Evolutionary conservation across 208 protist species (phyloP).

Genomic region (Sergeia podlipaevii): DNA sequence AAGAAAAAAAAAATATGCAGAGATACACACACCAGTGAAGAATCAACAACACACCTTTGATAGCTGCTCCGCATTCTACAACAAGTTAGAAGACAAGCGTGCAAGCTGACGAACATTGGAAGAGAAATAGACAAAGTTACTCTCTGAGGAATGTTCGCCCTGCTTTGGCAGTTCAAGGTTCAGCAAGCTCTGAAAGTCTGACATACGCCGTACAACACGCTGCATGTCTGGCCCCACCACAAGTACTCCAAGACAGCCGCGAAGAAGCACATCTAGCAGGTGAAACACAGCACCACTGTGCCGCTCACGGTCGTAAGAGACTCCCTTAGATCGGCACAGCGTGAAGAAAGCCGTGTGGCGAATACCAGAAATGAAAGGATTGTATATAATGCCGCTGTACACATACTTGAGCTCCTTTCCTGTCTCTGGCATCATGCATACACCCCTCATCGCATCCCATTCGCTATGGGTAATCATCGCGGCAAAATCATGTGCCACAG

Average conservation of each 20-base stretch:
- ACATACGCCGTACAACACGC: conserved; percentile 32
- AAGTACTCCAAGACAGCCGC: conserved; percentile 80
- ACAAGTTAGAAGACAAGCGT: no score
- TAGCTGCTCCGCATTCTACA: conserved; percentile 4
- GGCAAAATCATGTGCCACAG: conserved; percentile 66
- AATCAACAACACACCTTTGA: background rate
- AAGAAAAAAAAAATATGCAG: conserved; percentile 7
- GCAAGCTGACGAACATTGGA: conserved; percentile 71
- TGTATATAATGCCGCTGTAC: conserved; percentile 89
- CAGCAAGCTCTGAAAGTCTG: conserved; percentile 76
- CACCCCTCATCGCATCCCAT: conserved; percentile 25
- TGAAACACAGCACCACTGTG: conserved; percentile 79
- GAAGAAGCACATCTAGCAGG: conserved; percentile 74
- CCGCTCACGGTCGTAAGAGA: conserved; percentile 60
- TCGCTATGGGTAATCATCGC: conserved; percentile 27
- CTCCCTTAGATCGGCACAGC: conserved; percentile 61
- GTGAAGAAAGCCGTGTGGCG: conserved; percentile 82
- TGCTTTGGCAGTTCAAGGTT: conserved; percentile 85
- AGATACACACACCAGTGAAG: background rate
- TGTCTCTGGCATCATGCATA: conserved; percentile 5
- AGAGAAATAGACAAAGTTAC: conserved; percentile 88
- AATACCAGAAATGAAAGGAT: conserved; percentile 80
- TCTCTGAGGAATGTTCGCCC: conserved; percentile 78
- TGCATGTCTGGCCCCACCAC: conserved; percentile 42
- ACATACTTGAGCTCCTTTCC: conserved; percentile 42